Percentiles rank a stretch among this genome's conserved stretches.
Evolutionary conservation across 257 asterid genomes (phyloP).

Genomic region (Vinca minor): DNA sequence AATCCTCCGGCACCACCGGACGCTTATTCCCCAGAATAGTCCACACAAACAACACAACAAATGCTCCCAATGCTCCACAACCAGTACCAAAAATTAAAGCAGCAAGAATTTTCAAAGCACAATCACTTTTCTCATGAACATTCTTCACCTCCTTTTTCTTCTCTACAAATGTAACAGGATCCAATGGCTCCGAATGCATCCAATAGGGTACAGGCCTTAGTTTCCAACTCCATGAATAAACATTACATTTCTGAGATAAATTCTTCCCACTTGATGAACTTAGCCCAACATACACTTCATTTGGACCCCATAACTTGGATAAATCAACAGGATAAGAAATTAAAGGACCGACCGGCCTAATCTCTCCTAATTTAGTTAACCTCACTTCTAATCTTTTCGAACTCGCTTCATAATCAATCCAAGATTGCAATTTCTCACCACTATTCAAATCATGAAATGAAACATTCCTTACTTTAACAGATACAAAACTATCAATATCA

Average conservation of each 20-base stretch:
- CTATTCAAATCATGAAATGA: slow-evolving; percentile 51
- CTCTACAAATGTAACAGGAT: slow-evolving; percentile 38
- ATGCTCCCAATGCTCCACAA: slow-evolving; percentile 73
- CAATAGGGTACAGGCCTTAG: slow-evolving; percentile 43
- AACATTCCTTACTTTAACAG: slow-evolving; percentile 54
- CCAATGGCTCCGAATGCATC: slow-evolving; percentile 87
- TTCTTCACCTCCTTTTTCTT: slow-evolving; percentile 19
- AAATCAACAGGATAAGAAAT: slow-evolving; percentile 51
- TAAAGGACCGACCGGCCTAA: slow-evolving; percentile 50
- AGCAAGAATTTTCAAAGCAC: slow-evolving; percentile 44
- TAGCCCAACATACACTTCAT: slow-evolving; percentile 48
- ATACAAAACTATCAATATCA: slow-evolving; percentile 45
- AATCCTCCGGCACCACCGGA: slow-evolving; percentile 71
- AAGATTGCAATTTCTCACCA: slow-evolving; percentile 63
- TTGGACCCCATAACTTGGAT: slow-evolving; percentile 46
- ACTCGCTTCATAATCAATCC: slow-evolving; percentile 86
- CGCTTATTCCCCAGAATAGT: slow-evolving; percentile 45
- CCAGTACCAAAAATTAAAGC: slow-evolving; percentile 61
- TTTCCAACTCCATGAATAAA: slow-evolving; percentile 59
- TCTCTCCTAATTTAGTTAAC: slow-evolving; percentile 35
- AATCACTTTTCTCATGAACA: slow-evolving; percentile 40
- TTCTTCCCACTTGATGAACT: slow-evolving; percentile 63
- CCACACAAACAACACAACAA: slow-evolving; percentile 52
- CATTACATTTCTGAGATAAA: slow-evolving; percentile 35
- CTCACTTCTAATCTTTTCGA: slow-evolving; percentile 63